phyloP scores from a whole-genome alignment of 2,329 filamentous ascomycete genomes.

The Claviceps sp. region DNA sequence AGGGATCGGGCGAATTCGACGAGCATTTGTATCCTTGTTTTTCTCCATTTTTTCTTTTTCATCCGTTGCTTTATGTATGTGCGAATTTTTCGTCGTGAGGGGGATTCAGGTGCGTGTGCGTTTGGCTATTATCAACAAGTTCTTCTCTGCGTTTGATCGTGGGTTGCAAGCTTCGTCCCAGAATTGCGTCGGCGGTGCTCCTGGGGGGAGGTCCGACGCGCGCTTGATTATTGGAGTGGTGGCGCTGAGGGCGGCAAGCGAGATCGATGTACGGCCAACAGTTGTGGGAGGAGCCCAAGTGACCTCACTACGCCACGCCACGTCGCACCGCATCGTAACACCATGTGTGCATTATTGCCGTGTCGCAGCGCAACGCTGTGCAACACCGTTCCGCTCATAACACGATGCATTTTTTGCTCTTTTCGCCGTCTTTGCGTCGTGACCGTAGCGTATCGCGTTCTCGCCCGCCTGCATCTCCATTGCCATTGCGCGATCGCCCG shows the following conservation, averaged over 20 bases:
- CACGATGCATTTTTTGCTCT: slow-evolving; percentile 25
- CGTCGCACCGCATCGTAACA: not conserved
- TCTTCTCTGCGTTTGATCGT: too few relatives aligned
- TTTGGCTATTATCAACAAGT: too few relatives aligned
- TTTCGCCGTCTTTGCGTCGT: slow-evolving; percentile 23
- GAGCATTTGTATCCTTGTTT: not conserved
- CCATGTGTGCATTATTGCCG: not conserved
- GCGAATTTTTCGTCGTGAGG: too few relatives aligned
- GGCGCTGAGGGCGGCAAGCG: too few relatives aligned
- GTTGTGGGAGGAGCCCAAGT: not conserved
- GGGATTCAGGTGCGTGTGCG: too few relatives aligned
- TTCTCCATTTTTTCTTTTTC: not conserved
- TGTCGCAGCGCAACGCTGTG: not conserved
- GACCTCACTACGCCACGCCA: too few relatives aligned
- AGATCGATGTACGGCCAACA: too few relatives aligned
- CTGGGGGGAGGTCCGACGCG: too few relatives aligned
- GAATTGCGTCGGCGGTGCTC: too few relatives aligned
- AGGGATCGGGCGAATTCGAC: not conserved
- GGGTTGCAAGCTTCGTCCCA: too few relatives aligned
- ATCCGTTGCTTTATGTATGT: not conserved
- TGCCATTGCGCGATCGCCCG: slow-evolving; percentile 25
- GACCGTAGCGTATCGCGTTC: slow-evolving; percentile 18
- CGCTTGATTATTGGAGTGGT: too few relatives aligned
- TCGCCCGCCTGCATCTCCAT: slow-evolving; percentile 21
- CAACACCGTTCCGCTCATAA: slow-evolving; percentile 20